These are phyloP conservation scores for Peniophora sp. DNA, from an alignment of 1,284 basidiomycete genomes.

Conservation along the genomic window DNA sequence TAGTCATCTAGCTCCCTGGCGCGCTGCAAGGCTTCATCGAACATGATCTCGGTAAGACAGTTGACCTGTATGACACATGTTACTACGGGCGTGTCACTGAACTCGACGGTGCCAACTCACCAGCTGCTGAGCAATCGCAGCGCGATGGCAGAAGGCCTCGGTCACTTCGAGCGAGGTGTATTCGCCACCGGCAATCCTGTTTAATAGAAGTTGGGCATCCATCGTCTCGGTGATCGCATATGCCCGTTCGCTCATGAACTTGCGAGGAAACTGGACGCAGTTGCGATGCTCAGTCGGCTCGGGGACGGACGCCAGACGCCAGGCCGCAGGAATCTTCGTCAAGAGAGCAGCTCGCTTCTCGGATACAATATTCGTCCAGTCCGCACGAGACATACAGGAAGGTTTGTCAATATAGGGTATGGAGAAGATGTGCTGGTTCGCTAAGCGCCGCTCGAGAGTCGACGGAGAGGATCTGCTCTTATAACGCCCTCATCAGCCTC, in stretches of 20 bases:
- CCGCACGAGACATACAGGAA: not conserved
- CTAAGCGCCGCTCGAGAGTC: too few relatives aligned
- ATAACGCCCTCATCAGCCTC: too few relatives aligned
- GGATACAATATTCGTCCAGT: not conserved
- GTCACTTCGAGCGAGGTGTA: not conserved
- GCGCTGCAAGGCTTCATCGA: not conserved
- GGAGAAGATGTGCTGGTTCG: too few relatives aligned
- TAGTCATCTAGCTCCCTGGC: constrained; percentile 1
- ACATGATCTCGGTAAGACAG: not conserved
- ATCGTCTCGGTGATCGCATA: not conserved
- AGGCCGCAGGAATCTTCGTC: not conserved
- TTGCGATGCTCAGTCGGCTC: not conserved
- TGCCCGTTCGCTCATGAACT: not conserved
- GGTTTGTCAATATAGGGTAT: too few relatives aligned
- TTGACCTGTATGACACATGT: not conserved
- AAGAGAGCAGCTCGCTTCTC: not conserved
- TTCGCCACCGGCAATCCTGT: not conserved
- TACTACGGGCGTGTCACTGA: not conserved
- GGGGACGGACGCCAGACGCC: not conserved
- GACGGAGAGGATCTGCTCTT: too few relatives aligned
- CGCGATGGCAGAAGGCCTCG: not conserved
- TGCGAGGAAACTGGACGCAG: not conserved
- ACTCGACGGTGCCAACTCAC: not conserved
- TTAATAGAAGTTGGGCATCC: not conserved
- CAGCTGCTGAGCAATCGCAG: not conserved